Percentiles rank a stretch among this genome's conserved stretches.
These are phyloP conservation scores for Blastobotrys proliferans DNA, from an alignment of 1,139 yeast species.

Conservation along the genomic window DNA sequence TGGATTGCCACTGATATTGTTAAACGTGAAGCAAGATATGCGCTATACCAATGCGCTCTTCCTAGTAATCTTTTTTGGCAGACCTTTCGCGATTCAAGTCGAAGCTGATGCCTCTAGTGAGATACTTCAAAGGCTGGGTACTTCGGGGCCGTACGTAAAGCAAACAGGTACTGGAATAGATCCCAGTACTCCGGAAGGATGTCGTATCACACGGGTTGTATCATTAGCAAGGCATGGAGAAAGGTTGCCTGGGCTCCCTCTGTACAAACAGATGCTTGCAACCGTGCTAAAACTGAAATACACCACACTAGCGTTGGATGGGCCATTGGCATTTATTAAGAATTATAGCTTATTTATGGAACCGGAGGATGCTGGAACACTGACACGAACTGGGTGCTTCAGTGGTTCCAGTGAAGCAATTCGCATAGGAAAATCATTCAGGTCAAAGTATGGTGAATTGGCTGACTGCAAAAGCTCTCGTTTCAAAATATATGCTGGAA, in stretches of 20 bases:
- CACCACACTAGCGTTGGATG: conserved; percentile 9
- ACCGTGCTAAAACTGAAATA: conserved; percentile 9
- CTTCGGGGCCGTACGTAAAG: conserved; percentile 30
- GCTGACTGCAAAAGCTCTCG: background rate
- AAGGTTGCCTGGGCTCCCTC: conserved; percentile 18
- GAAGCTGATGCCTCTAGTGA: too few species aligned
- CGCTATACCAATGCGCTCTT: too few species aligned
- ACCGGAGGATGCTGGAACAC: conserved; percentile 13
- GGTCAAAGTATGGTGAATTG: conserved; percentile 14
- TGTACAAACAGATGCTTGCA: conserved; percentile 7
- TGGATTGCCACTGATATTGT: too few species aligned
- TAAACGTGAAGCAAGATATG: too few species aligned
- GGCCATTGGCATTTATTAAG: conserved; percentile 18
- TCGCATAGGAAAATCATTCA: conserved; percentile 14
- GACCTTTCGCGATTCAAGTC: too few species aligned
- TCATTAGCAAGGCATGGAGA: conserved; percentile 21
- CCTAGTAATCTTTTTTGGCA: too few species aligned
- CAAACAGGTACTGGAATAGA: conserved; percentile 42
- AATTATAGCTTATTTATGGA: conserved; percentile 15
- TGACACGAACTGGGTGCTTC: conserved; percentile 20
- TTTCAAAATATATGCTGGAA: conserved; percentile 18
- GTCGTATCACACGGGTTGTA: conserved; percentile 20
- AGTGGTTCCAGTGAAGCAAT: conserved; percentile 16
- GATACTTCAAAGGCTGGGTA: conserved; percentile 7
- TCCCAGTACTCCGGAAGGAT: conserved; percentile 23